Evolutionary conservation across 768 basidiomycete species (phyloP).

Genomic region (Auriculariales sp.): DNA sequence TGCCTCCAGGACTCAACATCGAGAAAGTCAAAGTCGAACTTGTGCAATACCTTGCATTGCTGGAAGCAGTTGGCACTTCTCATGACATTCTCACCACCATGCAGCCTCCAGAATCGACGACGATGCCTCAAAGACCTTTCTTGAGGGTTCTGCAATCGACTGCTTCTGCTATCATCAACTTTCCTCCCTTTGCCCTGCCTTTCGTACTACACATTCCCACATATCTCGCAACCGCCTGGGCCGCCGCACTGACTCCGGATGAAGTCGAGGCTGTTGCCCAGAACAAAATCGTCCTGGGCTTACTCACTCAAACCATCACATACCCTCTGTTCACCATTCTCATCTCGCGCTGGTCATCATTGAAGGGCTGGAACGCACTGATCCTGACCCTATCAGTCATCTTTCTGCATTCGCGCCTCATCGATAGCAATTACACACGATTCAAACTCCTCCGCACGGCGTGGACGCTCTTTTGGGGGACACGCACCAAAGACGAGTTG

Average conservation of each 20-base stretch:
- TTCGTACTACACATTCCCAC: conserved; percentile 72
- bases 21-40: conserved; percentile 50
- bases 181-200: conserved; percentile 85
- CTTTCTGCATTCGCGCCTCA: neutral
- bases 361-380: too few species aligned
- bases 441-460: neutral
- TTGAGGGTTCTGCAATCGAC: conserved; percentile 67
- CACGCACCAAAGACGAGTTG: conserved; percentile 76
- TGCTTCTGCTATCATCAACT: conserved; percentile 46
- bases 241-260: conserved; percentile 47
- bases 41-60: conserved; percentile 76
- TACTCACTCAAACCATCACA: conserved; percentile 42
- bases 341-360: too few species aligned
- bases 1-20: conserved; percentile 30
- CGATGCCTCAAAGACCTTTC: conserved; percentile 44
- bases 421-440: neutral
- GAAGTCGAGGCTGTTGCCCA: conserved; percentile 95
- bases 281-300: conserved; percentile 85
- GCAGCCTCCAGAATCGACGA: conserved; percentile 53
- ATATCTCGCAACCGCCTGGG: conserved; percentile 66
- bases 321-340: conserved; percentile 67
- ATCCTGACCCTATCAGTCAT: too few species aligned
- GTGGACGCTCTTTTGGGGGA: conserved; percentile 29
- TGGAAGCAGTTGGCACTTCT: conserved; percentile 61
- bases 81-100: conserved; percentile 74